Evolutionary conservation across 2,329 filamentous ascomycete genomes (phyloP), one percentile per base, ranked within the genome.

Genomic region (Fusarium sp.): DNA sequence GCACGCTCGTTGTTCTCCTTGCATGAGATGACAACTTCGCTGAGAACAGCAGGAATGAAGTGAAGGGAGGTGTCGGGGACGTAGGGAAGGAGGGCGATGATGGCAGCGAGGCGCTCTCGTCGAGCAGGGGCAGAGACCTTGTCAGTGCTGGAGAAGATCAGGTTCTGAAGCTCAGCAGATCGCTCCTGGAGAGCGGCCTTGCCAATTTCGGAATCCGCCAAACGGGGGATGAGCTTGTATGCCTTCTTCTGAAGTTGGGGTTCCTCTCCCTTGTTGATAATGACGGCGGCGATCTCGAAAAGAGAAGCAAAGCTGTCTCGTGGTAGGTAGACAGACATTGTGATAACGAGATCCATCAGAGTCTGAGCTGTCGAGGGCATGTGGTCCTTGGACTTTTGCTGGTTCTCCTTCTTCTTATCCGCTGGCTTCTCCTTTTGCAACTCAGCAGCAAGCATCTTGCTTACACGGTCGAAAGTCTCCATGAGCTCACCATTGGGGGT

Each of bases 1-100:
- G 96, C 94, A 77, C 94, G 94, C 80, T 99, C 96, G 77, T 99
- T 99, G 77, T 96, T 94, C 82, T 99, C 96, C 81, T 99, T 99
- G 82, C 94, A 97, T 67, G 93, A 93, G 68, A 99, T 94, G 55
- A 99, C 94, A 34, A 98, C 94, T 82, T 99, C 96, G 6, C 94
- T 94, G 8, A 99, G 86, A 48, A 98, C 90, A 2, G 93, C 89
- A 3, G 96, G 94, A 66, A 99, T 95, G 81, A 99, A 98, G 80
- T 98, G 93, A 30, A 99, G 88, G 44, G 94, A 92, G 16, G 87
- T 86, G 47, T 89, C 85, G 16, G 94, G 92, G 8, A 98, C 85
- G 75, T 92, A 91, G 12, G 93, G 91, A 22, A 98, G 86, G 53
- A 98, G 86, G 60, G 94, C 91, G 29, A 91, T 84, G 49, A 98